These are phyloP conservation scores for Cornus florida DNA, from an alignment of 148 eudicot species.

Conservation along the genomic window DNA sequence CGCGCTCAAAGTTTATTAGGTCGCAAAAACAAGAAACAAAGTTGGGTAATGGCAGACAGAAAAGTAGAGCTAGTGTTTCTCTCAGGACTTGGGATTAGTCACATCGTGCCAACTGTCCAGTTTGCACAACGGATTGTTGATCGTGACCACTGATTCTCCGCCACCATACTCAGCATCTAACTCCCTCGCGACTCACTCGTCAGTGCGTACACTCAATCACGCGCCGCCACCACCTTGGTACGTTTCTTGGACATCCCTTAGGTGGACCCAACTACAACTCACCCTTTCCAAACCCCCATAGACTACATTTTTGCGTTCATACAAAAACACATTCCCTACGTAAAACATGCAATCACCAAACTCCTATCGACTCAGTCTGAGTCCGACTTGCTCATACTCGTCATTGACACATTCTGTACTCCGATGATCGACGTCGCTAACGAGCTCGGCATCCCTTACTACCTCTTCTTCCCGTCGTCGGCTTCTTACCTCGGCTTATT, in stretches of 20 bases:
- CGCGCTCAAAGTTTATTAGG: no score
- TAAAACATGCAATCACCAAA: neutral
- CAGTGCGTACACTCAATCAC: neutral
- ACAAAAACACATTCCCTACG: slow-evolving; percentile 1
- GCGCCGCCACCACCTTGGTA: neutral
- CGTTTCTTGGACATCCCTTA: slow-evolving; percentile 11
- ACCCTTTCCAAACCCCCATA: neutral
- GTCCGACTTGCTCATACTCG: slow-evolving; percentile 2
- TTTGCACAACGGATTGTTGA: slow-evolving; percentile 14
- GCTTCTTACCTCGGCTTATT: slow-evolving; percentile 25
- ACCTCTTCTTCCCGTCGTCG: slow-evolving; percentile 23
- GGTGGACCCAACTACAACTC: neutral
- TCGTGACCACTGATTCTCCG: neutral
- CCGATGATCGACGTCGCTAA: slow-evolving; percentile 25
- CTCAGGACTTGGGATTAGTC: slow-evolving; percentile 16
- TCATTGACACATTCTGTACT: slow-evolving; percentile 30
- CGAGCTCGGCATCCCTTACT: slow-evolving; percentile 7
- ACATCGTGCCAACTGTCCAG: slow-evolving; percentile 23
- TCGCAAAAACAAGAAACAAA: no score
- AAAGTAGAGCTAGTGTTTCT: slow-evolving; percentile 1
- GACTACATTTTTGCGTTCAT: neutral
- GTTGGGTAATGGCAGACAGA: no score
- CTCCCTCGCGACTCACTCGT: neutral
- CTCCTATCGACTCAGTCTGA: neutral
- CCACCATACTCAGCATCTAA: slow-evolving; percentile 22